These are phyloP conservation scores for Suillus tomentosus DNA, from an alignment of 768 basidiomycete genomes.

Conservation along the genomic window DNA sequence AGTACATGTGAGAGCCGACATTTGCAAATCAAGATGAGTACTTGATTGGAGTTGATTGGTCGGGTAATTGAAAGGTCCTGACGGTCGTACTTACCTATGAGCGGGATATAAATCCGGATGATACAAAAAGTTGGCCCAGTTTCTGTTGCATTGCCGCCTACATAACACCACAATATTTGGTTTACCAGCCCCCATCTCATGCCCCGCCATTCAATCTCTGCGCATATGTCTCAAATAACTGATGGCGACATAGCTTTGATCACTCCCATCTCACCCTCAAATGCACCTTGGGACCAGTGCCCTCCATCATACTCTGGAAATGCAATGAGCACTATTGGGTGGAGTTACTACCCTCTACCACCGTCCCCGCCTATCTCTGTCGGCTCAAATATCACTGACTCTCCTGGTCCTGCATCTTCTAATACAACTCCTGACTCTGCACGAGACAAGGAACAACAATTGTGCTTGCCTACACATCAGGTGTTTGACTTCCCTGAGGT, in stretches of 20 bases:
- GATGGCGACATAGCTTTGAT: slow-evolving; percentile 58
- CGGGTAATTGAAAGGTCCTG: slow-evolving; percentile 27
- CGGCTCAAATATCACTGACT: slow-evolving; percentile 44
- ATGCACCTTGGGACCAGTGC: slow-evolving; percentile 51
- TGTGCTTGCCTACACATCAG: slow-evolving; percentile 71
- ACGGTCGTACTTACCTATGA: slow-evolving; percentile 30
- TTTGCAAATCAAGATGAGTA: slow-evolving; percentile 34
- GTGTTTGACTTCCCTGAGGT: slow-evolving; percentile 62
- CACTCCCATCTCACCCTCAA: slow-evolving; percentile 46
- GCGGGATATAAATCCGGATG: slow-evolving; percentile 34
- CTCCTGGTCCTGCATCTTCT: slow-evolving; percentile 44
- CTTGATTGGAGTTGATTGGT: slow-evolving; percentile 33
- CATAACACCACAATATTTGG: slow-evolving; percentile 14
- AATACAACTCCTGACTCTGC: slow-evolving; percentile 45
- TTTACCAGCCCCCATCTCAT: slow-evolving; percentile 15
- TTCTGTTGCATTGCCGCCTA: slow-evolving; percentile 17
- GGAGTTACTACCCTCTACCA: slow-evolving; percentile 51
- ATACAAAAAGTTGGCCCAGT: slow-evolving; percentile 22
- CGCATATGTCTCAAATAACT: slow-evolving; percentile 61
- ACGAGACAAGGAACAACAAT: slow-evolving; percentile 46
- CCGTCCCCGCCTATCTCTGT: slow-evolving; percentile 52
- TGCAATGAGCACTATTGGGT: slow-evolving; percentile 42
- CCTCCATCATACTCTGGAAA: slow-evolving; percentile 37
- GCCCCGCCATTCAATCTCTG: slow-evolving; percentile 34
- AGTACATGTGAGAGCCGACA: slow-evolving; percentile 32